These are phyloP conservation scores for Arabidopsis suecica DNA, from an alignment of 345 rosid genomes.

Conservation along the genomic window DNA sequence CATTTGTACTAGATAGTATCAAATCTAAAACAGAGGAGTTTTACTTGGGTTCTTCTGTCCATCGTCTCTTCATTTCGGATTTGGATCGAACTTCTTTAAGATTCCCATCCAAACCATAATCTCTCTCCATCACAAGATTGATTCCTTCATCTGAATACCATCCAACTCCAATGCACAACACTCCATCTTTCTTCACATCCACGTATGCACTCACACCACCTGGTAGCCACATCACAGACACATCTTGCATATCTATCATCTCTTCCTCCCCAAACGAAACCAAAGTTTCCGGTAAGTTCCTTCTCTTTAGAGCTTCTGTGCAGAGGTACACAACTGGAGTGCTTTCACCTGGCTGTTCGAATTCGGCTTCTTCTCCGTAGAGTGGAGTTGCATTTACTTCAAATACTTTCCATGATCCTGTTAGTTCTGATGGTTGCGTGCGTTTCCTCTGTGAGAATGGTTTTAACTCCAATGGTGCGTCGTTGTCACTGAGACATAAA, in stretches of 20 bases:
- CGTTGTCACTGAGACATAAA: constrained; percentile 52
- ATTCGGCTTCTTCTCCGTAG: constrained; percentile 60
- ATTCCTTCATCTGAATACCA: constrained; percentile 96
- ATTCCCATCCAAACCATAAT: constrained; percentile 80
- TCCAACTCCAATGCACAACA: constrained; percentile 78
- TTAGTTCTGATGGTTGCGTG: constrained; percentile 69
- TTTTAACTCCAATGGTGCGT: constrained; percentile 56
- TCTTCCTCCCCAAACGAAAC: constrained; percentile 83
- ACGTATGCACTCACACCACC: constrained; percentile 83
- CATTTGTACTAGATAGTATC: constrained; percentile 7
- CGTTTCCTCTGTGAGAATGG: constrained; percentile 82
- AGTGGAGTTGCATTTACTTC: constrained; percentile 87
- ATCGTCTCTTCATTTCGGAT: constrained; percentile 84
- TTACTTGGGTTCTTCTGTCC: constrained; percentile 48
- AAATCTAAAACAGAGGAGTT: constrained; percentile 22
- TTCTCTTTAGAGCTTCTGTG: constrained; percentile 78
- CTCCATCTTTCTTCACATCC: constrained; percentile 74
- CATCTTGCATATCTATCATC: constrained; percentile 76
- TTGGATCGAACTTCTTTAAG: constrained; percentile 80
- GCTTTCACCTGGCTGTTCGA: constrained; percentile 39
- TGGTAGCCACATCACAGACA: constrained; percentile 78
- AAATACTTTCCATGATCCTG: constrained; percentile 94
- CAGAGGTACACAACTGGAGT: constrained; percentile 77
- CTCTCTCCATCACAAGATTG: constrained; percentile 92
- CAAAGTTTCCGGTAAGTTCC: constrained; percentile 69